These are phyloP conservation scores for Wickerhamomyces sp. DNA, from an alignment of 1,139 yeast genomes.

Conservation along the genomic window DNA sequence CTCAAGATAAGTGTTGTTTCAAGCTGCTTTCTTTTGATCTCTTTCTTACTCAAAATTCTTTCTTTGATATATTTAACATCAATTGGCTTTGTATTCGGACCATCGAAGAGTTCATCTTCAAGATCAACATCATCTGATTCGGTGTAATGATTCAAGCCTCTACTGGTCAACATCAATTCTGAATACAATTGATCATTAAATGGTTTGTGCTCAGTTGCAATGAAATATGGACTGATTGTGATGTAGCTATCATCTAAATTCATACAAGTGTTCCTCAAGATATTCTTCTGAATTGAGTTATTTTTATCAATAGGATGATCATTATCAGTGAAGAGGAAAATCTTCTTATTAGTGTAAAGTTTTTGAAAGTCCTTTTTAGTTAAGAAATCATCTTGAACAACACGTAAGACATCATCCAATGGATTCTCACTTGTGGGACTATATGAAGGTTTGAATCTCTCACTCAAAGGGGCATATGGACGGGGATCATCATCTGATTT, in stretches of 20 bases:
- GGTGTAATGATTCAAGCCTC: neutral
- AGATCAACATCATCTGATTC: slow-evolving; percentile 10
- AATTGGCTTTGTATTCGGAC: slow-evolving; percentile 38
- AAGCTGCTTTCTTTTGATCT: slow-evolving; percentile 58
- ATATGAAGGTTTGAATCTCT: slow-evolving; percentile 15
- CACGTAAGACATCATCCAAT: slow-evolving; percentile 28
- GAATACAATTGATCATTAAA: slow-evolving; percentile 54
- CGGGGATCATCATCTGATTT: slow-evolving; percentile 8
- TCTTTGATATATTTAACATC: slow-evolving; percentile 42
- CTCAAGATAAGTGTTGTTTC: slow-evolving; percentile 51
- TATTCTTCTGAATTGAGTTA: slow-evolving; percentile 29
- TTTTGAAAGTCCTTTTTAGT: slow-evolving; percentile 27
- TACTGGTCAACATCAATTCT: slow-evolving; percentile 39
- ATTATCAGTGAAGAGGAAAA: slow-evolving; percentile 57
- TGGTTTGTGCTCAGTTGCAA: slow-evolving; percentile 32
- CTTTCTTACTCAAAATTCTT: slow-evolving; percentile 51
- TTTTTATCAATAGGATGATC: slow-evolving; percentile 44
- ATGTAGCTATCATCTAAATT: slow-evolving; percentile 54
- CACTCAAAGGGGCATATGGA: slow-evolving; percentile 17
- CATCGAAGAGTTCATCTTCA: slow-evolving; percentile 25
- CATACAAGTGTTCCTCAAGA: slow-evolving; percentile 53
- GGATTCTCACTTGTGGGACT: slow-evolving; percentile 24
- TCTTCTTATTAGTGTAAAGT: slow-evolving; percentile 34
- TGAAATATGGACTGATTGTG: slow-evolving; percentile 59
- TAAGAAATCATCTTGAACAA: slow-evolving; percentile 34